Base-by-base conservation (phyloP, 768 basidiomycete genomes). In the Trametes gibbosa region DNA sequence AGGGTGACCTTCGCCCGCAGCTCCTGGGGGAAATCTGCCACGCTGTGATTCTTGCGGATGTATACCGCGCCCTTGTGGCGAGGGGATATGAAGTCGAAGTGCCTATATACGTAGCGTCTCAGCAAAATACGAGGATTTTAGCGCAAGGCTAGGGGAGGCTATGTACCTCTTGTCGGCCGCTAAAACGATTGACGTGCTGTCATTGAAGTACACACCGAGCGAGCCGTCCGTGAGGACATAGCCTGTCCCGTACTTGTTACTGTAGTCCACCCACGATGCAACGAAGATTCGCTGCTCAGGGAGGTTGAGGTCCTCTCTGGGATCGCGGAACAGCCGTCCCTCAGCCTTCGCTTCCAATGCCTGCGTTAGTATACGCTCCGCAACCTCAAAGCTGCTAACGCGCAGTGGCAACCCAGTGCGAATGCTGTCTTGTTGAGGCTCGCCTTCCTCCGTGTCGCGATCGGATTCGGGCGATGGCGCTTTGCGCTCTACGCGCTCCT, bases 181-280 rank as follows among this genome's bases (percentile, higher is more conserved):
- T 62, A 98, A 76, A 32, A 97, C 83, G 62, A 97, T 70, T 29
- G 83, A 89, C 16, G 94, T 92, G 69, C 90, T 93, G 71, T 99
- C 97, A 67, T 98, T 98, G 77, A 97, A 99, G 74, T 98, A 87
- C 21, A 98, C 92, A 5, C 94, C 93, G 46, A 98, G 87, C 21
- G 90, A 90, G 3, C 96, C 95, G 68, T 99, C 95, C 19, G 94
- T 96, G 68, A 98, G 77, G 3, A 94, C 93, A 72, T 97, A 98
- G 1, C 96, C 97, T 92, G 98, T 98, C n/a, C 96, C 97, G 73
- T 98, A 99, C 79, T 98, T 98, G 74, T 95, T 92, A 71, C 93
- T 96, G 70, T 98, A 98, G 72, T 98, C 97, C 41, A 98, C 90
- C 97, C 97, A 98, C n/a, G 91, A 92, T 2, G 90, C 92, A 63